Percentiles rank a stretch among this genome's conserved stretches.
These are phyloP conservation scores for Epichloe sp. DNA, from an alignment of 2,329 filamentous ascomycete species.

Conservation along the genomic window DNA sequence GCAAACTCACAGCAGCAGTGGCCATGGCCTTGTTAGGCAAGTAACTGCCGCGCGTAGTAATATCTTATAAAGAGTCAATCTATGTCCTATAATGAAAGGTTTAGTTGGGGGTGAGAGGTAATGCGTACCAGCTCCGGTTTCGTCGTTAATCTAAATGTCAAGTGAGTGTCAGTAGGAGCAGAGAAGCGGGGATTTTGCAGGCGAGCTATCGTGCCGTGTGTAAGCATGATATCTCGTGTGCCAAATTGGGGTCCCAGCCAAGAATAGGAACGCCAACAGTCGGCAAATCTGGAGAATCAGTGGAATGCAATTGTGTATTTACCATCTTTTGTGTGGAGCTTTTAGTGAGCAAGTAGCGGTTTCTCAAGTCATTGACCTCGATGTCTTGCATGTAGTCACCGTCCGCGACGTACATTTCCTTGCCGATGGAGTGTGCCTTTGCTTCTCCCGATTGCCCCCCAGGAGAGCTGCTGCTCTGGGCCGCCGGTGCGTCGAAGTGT, in stretches of 20 bases:
- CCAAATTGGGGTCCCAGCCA: background rate
- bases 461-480: conserved; percentile 27
- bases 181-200: conserved; percentile 48
- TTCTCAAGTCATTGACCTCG: conserved; percentile 94
- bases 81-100: conserved; percentile 24
- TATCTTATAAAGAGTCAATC: conserved; percentile 60
- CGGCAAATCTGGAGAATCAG: conserved; percentile 24
- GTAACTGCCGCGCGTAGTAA: conserved; percentile 93
- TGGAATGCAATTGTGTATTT: conserved; percentile 49
- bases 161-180: conserved; percentile 88
- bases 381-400: conserved; percentile 98
- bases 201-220: conserved; percentile 55
- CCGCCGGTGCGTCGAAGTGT: conserved; percentile 78
- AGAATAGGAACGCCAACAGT: conserved; percentile 15
- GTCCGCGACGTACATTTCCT: conserved; percentile 83
- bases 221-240: conserved; percentile 54
- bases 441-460: conserved; percentile 4
- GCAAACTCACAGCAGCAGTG: conserved; percentile 63
- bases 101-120: conserved; percentile 16
- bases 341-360: conserved; percentile 94
- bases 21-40: conserved; percentile 98
- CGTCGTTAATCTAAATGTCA: conserved; percentile 96
- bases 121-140: conserved; percentile 98
- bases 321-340: conserved; percentile 98
- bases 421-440: conserved; percentile 6